Evolutionary conservation across 495 filamentous ascomycete species (phyloP).

Genomic region (Trichoderma gamsii): DNA sequence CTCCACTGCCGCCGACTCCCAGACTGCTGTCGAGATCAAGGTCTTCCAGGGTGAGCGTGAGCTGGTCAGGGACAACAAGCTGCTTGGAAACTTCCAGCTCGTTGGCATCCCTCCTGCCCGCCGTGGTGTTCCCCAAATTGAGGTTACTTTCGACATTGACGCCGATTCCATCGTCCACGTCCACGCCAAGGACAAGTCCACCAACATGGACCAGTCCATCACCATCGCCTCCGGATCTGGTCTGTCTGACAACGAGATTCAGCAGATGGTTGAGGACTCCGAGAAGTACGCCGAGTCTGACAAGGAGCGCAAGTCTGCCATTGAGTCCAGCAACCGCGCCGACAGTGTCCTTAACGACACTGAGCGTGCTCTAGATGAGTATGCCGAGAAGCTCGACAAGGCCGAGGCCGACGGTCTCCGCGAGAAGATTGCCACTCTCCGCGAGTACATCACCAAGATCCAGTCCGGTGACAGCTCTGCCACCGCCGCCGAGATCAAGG

Average conservation of each 20-base stretch:
- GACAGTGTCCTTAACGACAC: slow-evolving; percentile 96
- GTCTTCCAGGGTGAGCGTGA: slow-evolving; percentile 99
- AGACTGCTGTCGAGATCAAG: slow-evolving; percentile 99
- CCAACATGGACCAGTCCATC: slow-evolving; percentile 99
- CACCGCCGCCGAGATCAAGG: slow-evolving; percentile 87
- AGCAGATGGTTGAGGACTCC: slow-evolving; percentile 93
- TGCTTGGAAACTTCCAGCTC: slow-evolving; percentile 99
- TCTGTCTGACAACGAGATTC: slow-evolving; percentile 90
- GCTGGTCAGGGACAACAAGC: slow-evolving; percentile 97
- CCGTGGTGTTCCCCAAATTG: slow-evolving; percentile 94
- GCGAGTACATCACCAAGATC: slow-evolving; percentile 89
- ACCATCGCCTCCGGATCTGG: slow-evolving; percentile 97
- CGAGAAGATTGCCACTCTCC: slow-evolving; percentile 85
- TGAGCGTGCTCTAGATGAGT: slow-evolving; percentile 96
- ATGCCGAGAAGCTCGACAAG: slow-evolving; percentile 94
- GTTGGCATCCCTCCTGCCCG: slow-evolving; percentile 96
- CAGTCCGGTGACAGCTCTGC: slow-evolving; percentile 83
- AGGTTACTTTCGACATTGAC: slow-evolving; percentile 99
- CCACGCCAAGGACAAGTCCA: slow-evolving; percentile 98
- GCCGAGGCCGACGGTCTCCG: slow-evolving; percentile 82
- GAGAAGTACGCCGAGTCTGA: slow-evolving; percentile 93
- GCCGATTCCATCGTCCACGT: slow-evolving; percentile 99
- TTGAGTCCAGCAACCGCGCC: slow-evolving; percentile 92
- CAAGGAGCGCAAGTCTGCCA: slow-evolving; percentile 94
- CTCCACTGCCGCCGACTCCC: slow-evolving; percentile 98